phyloP scores from a whole-genome alignment of 164 flowering plant genomes.

The Nymphaea thermarum region DNA sequence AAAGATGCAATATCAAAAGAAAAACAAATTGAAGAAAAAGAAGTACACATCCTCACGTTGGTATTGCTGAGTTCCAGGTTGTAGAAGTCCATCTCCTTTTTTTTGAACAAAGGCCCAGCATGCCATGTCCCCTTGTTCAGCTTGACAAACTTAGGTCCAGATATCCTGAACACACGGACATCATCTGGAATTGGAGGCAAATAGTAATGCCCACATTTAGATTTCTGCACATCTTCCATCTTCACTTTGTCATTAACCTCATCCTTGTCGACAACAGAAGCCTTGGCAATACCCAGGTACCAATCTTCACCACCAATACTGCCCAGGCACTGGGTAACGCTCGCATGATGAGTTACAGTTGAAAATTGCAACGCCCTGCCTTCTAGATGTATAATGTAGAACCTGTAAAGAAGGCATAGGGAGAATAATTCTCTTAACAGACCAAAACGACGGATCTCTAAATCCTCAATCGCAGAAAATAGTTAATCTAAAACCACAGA shows the following conservation, averaged over 20 bases:
- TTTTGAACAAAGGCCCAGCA: slow-evolving; percentile 76
- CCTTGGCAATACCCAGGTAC: slow-evolving; percentile 86
- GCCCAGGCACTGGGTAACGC: slow-evolving; percentile 89
- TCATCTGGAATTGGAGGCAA: slow-evolving; percentile 59
- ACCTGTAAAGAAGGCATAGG: slow-evolving; percentile 23
- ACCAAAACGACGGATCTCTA: too few species aligned
- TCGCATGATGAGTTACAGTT: slow-evolving; percentile 80
- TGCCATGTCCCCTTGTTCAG: slow-evolving; percentile 91
- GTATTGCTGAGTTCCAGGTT: slow-evolving; percentile 82
- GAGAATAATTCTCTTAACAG: too few species aligned
- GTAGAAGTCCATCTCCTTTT: slow-evolving; percentile 63
- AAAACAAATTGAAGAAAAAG: background rate
- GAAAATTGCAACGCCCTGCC: slow-evolving; percentile 38
- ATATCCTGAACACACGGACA: slow-evolving; percentile 49
- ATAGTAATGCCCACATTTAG: slow-evolving; percentile 63
- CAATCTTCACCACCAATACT: slow-evolving; percentile 69
- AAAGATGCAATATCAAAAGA: background rate
- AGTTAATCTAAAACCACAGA: too few species aligned
- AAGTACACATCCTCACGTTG: slow-evolving; percentile 43
- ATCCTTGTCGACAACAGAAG: slow-evolving; percentile 38
- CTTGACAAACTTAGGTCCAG: slow-evolving; percentile 76
- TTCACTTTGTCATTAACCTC: slow-evolving; percentile 1
- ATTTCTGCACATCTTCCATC: slow-evolving; percentile 8
- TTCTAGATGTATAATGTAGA: slow-evolving; percentile 71
- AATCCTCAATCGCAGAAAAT: too few species aligned